phyloP scores from a whole-genome alignment of 352 stramenopile species.

The Pythium sp. region DNA sequence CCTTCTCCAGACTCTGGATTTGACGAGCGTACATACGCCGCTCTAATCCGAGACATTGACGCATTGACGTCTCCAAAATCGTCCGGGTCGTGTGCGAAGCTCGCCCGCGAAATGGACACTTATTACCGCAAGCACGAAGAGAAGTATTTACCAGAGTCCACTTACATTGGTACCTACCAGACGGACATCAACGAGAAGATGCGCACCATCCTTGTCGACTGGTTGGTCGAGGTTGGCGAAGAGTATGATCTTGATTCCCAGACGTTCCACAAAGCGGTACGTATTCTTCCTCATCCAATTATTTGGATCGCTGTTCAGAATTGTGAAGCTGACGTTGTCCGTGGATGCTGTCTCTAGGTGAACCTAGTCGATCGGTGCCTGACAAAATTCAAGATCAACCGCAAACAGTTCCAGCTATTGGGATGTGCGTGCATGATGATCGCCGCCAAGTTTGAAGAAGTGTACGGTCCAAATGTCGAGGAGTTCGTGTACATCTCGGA shows the following conservation, averaged over 20 bases:
- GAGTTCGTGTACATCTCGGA: slow-evolving; percentile 98
- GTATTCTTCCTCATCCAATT: slow-evolving; percentile 5
- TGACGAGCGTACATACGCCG: slow-evolving; percentile 51
- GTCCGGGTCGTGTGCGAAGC: slow-evolving; percentile 43
- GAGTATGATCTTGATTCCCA: slow-evolving; percentile 83
- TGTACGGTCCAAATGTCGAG: slow-evolving; percentile 90
- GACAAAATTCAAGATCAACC: slow-evolving; percentile 78
- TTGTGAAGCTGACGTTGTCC: neutral
- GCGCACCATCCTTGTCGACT: slow-evolving; percentile 99
- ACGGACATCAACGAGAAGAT: slow-evolving; percentile 99
- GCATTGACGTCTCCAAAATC: slow-evolving; percentile 23
- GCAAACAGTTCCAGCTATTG: slow-evolving; percentile 94
- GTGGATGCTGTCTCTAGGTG: slow-evolving; percentile 27
- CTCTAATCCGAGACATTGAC: slow-evolving; percentile 62
- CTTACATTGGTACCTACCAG: slow-evolving; percentile 85
- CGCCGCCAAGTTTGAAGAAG: slow-evolving; percentile 97
- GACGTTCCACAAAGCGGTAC: slow-evolving; percentile 80
- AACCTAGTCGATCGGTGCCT: slow-evolving; percentile 86
- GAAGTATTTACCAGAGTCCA: slow-evolving; percentile 62
- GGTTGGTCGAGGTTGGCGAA: slow-evolving; percentile 93
- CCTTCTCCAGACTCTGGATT: slow-evolving; percentile 55
- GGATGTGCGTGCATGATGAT: slow-evolving; percentile 95
- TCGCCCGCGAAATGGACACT: slow-evolving; percentile 58
- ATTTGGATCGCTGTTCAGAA: neutral
- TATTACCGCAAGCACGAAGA: slow-evolving; percentile 70